Evolutionary conservation across 208 protist genomes (phyloP), one percentile per base, ranked within the genome.

Genomic region (Crithidia bombi): DNA sequence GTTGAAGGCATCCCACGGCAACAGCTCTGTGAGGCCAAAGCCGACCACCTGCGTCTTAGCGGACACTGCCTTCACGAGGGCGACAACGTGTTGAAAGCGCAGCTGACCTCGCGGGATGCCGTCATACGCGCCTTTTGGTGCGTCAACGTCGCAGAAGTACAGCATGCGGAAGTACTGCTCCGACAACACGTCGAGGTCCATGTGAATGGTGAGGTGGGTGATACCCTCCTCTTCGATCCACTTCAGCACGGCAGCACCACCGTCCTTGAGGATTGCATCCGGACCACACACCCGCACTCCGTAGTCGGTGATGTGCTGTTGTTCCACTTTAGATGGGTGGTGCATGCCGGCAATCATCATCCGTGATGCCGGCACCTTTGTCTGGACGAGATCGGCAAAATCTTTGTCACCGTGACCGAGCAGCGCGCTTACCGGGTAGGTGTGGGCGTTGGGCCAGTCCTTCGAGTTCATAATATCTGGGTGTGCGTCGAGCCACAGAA

Each of bases 401-500:
- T 65, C 69, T 55, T 33, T 26, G 35, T 76, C 69, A 38, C 64
- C 65, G 10, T 69, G 35, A 32, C 69, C 69, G n/a, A 66, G 14
- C 19, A 73, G 30, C 5, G 28, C 19, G 19, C 54, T 52, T 9
- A 81, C 65, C 41, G 67, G 64, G 64, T 72, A 73, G 35, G 69
- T 75, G 65, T 81, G 76, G 3, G 76, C 61, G 61, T 75, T 65
- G 21, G 19, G 1, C 44, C 46, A 81, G 38, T 69, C 44, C 61
- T 69, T 68, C 25, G 51, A 55, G 23, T 69, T 54, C 46, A 65
- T 65, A 38, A 81, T 63, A 61, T 81, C 76, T 1, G 76, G 76
- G 61, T 81, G 76, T 28, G 76, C 63, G 33, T 81, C 76, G 10
- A 81, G 10, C 76, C 76, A 81, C 26, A 81, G 69, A 10, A 81